phyloP scores from a whole-genome alignment of 805 yeast species.

The Candida oleophila region DNA sequence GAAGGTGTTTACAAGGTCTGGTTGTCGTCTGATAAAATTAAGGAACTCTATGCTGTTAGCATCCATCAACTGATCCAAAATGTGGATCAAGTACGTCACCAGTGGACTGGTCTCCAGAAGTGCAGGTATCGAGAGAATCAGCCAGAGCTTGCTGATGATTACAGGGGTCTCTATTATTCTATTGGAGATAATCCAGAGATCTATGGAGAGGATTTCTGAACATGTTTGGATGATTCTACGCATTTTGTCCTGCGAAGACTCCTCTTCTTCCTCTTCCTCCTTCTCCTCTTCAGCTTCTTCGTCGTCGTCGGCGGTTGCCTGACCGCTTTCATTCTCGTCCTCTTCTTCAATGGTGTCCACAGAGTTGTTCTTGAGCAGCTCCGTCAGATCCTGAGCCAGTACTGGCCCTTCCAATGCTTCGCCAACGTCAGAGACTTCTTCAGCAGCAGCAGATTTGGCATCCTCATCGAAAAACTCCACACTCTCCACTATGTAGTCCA shows the following conservation, averaged over 20 bases:
- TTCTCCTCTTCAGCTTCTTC: conserved; percentile 5
- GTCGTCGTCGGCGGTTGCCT: not conserved
- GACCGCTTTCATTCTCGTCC: conserved; percentile 2
- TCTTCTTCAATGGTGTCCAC: not conserved
- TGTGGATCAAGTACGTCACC: conserved; percentile 48
- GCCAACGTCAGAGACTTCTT: conserved; percentile 21
- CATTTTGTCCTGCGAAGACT: conserved; percentile 30
- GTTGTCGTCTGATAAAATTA: conserved; percentile 67
- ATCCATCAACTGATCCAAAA: conserved; percentile 84
- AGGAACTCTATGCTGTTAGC: conserved; percentile 56
- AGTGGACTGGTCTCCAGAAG: conserved; percentile 38
- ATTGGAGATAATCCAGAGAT: conserved; percentile 43
- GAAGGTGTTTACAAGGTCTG: conserved; percentile 73
- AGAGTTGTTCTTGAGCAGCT: conserved; percentile 2
- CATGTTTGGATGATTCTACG: conserved; percentile 39
- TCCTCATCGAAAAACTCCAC: conserved; percentile 43
- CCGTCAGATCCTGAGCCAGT: conserved; percentile 12
- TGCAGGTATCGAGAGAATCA: conserved; percentile 29
- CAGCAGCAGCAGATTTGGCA: conserved; percentile 9
- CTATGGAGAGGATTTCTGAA: conserved; percentile 39
- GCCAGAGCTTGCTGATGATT: conserved; percentile 43
- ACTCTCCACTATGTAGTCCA: conserved; percentile 59
- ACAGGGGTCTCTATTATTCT: conserved; percentile 41
- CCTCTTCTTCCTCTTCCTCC: conserved; percentile 18
- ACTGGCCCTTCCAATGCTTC: conserved; percentile 7